Evolutionary conservation across 345 rosid genomes (phyloP), one percentile per base, ranked within the genome.

Genomic region (Aethionema arabicum): DNA sequence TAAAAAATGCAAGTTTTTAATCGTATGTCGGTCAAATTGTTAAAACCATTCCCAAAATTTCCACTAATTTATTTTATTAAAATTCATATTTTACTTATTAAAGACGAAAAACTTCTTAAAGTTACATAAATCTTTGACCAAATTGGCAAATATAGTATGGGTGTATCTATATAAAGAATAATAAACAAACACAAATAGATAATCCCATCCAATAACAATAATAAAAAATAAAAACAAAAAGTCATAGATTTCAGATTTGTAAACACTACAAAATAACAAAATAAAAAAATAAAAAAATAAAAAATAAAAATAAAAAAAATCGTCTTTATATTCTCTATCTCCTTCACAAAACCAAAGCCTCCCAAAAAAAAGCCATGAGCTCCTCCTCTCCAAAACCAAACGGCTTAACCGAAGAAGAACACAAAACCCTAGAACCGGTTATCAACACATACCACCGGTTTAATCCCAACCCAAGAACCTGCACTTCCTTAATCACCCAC

Each of bases 401-500:
- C 7, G 87, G 91, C 38, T 81, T 90, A 27, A 80, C 81, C 32
- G 57, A 59, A 2, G 81, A 80, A 38, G 91, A 90, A 56, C 77
- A 77, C 36, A 35, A 52, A 13, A 73, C 69, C 47, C 85, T 87
- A 8, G 77, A 77, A 58, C 77, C 78, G 5, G 56, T 86, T 11
- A 82, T 90, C 46, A 73, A 77, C 11, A 66, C 76, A 3, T 83
- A 82, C 77, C 95, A 86, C 70, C 77, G 49, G 27, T 83, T 85
- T 46, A 84, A 85, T 27, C 65, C 76, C 1, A 13, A 52, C 6
- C 77, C 80, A 3, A 78, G 64, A 79, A 76, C 88, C 12, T 87
- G 90, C 88, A 81, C 87, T 0, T 85, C 93, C 12, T 78, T 87
- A 11, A 77, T 90, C 53, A 79, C 88, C 2, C 97, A 87, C 48